Percentiles rank a stretch among this genome's conserved stretches.
These are phyloP conservation scores for Immersiella caudata DNA, from an alignment of 495 filamentous ascomycete species.

Conservation along the genomic window DNA sequence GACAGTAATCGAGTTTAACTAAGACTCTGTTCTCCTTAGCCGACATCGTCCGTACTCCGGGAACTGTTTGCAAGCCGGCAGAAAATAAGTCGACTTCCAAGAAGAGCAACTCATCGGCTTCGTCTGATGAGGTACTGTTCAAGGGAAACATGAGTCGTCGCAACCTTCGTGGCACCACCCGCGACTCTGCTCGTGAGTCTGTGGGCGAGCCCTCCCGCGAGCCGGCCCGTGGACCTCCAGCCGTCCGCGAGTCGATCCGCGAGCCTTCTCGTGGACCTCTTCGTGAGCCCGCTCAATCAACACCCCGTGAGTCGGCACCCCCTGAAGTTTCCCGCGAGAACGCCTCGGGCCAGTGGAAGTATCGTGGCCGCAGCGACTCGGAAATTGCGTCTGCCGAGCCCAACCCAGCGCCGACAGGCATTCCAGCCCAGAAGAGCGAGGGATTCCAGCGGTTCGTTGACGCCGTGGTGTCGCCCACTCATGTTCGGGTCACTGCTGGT, in stretches of 20 bases:
- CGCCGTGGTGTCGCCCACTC: constrained; percentile 57
- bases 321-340: constrained; percentile 3
- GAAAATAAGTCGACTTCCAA: constrained; percentile 19
- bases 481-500: constrained; percentile 59
- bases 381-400: constrained; percentile 44
- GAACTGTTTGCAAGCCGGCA: constrained; percentile 23
- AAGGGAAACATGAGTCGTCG: constrained; percentile 36
- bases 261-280: constrained; percentile 1
- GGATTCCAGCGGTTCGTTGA: constrained; percentile 61
- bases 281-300: neutral
- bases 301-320: neutral
- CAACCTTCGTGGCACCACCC: constrained; percentile 12
- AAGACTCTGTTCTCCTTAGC: constrained; percentile 21
- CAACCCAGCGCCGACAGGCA: constrained; percentile 48
- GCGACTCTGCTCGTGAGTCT: constrained; percentile 7
- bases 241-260: constrained; percentile 1
- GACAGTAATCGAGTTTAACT: neutral
- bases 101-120: constrained; percentile 31
- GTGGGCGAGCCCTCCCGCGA: constrained; percentile 12
- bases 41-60: constrained; percentile 32
- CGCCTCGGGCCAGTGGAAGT: constrained; percentile 41
- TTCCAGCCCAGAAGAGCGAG: constrained; percentile 51
- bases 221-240: neutral
- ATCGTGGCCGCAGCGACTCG: constrained; percentile 44
- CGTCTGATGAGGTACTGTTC: constrained; percentile 36